Evolutionary conservation across 768 basidiomycete species (phyloP).

Genomic region (Baorangia bicolor): DNA sequence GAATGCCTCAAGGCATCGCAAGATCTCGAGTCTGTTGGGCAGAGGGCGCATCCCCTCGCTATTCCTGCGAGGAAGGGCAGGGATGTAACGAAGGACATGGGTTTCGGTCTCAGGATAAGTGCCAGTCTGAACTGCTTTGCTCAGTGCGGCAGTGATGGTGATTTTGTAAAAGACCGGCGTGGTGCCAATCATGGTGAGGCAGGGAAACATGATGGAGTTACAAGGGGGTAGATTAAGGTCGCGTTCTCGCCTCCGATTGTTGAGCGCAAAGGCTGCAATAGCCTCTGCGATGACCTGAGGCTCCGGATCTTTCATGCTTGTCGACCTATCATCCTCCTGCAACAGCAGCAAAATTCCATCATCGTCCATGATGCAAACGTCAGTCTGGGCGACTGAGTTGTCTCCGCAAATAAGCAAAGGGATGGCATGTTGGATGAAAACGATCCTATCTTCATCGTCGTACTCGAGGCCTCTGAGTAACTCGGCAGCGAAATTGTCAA

Average conservation of each 20-base stretch:
- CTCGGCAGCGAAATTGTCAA: background rate
- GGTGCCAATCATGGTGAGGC: too few relatives aligned
- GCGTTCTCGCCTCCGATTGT: background rate
- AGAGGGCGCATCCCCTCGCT: background rate
- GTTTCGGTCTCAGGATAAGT: background rate
- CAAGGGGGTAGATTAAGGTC: background rate
- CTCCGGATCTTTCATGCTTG: background rate
- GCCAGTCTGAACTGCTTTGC: background rate
- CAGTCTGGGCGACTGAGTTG: background rate
- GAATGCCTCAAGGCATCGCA: background rate
- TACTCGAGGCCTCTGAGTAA: background rate
- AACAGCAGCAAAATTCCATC: background rate
- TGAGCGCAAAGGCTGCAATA: too few relatives aligned
- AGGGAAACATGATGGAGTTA: too few relatives aligned
- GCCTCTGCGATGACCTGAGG: background rate
- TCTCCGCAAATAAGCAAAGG: background rate
- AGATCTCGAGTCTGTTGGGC: too few relatives aligned
- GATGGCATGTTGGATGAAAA: background rate
- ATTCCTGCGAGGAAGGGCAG: background rate
- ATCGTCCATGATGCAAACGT: background rate
- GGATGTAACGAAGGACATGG: background rate
- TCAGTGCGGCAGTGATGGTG: background rate
- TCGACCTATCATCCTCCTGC: background rate
- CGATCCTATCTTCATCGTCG: background rate
- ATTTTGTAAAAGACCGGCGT: background rate